Evolutionary conservation across 2,329 filamentous ascomycete species (phyloP).

Genomic region (Curvularia sp.): DNA sequence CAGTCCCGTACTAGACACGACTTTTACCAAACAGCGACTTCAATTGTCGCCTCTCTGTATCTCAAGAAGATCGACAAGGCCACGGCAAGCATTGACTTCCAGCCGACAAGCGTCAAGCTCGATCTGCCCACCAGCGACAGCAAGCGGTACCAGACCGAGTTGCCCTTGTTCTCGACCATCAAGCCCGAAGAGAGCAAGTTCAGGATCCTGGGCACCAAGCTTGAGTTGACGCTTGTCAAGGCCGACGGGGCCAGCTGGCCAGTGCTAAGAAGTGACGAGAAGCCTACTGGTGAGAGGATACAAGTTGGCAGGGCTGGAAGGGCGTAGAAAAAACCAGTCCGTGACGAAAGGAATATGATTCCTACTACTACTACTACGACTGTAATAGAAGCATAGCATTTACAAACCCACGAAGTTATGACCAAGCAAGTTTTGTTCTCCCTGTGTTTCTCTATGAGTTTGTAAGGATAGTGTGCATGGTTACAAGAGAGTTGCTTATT

Average conservation of each 20-base stretch:
- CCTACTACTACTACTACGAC: no score
- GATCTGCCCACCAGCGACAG: constrained; percentile 86
- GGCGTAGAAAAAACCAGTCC: constrained; percentile 28
- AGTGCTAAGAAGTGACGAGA: constrained; percentile 80
- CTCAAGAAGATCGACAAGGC: constrained; percentile 96
- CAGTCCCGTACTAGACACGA: constrained; percentile 76
- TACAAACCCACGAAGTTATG: constrained; percentile 12
- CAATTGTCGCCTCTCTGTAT: constrained; percentile 90
- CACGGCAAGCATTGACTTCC: constrained; percentile 74
- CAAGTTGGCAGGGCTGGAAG: constrained; percentile 80
- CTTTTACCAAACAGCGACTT: constrained; percentile 89
- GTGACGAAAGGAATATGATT: constrained; percentile 5
- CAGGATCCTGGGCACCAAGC: constrained; percentile 86
- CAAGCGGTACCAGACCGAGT: constrained; percentile 78
- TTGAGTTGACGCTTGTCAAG: constrained; percentile 78
- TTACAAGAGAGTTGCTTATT: constrained; percentile 27
- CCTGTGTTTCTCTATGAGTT: no score
- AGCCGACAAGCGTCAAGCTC: constrained; percentile 68
- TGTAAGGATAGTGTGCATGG: background rate
- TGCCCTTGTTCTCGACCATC: constrained; percentile 80
- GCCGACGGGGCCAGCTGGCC: constrained; percentile 84
- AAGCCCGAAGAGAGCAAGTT: constrained; percentile 76
- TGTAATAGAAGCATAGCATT: background rate
- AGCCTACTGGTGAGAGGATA: constrained; percentile 77
- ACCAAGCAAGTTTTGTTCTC: background rate